Base-by-base conservation (phyloP, 2,329 filamentous ascomycete species). In the Beauveria varroae region DNA sequence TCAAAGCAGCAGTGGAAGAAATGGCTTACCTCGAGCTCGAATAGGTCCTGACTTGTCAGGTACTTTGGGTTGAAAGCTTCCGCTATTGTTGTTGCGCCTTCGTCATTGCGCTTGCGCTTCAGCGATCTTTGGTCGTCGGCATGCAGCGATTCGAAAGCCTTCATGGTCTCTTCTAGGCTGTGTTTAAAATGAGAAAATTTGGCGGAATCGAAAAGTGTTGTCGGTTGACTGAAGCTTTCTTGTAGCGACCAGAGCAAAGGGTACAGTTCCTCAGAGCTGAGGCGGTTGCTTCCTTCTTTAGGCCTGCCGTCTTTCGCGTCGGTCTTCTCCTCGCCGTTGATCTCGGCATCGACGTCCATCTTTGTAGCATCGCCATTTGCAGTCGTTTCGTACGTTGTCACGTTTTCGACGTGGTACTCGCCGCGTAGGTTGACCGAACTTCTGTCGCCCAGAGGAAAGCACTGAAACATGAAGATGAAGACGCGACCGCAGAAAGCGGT, bases 391-490 rank as follows among this genome's bases (percentile, higher is more conserved):
- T 96, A 99, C 0, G 84, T 86, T 1, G 96, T 99, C 60, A 93
- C 85, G 78, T 99, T 99, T 69, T 98, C 95, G 28, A 90, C 86
- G 70, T 99, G 95, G 67, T 95, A 99, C 76, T 98, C 93, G 67
- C 95, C 95, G 57, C 95, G 86, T 44, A 98, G 81, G 70, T 99
- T 99, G 55, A 99, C 95, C 0, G 95, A 97, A 72, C 95, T 98
- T 72, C 93, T 95, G 74, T 99, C 96, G 37, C 93, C 93, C 0
- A 99, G 80, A 1, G 95, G 95, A 69, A 99, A 98, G 73, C 92
- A 96, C 73, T 99, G 95, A 74, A 98, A 99, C 71, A 99, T 85
- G 74, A 97, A 99, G 65, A 99, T 97, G 74, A 98, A 98, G 28
- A 99, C 95, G 44, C 95, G 85, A 18, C 95, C 95, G 70, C 95